Conservation (phyloP, 1,284 basidiomycete genomes). For the Moniliella sp. region DNA sequence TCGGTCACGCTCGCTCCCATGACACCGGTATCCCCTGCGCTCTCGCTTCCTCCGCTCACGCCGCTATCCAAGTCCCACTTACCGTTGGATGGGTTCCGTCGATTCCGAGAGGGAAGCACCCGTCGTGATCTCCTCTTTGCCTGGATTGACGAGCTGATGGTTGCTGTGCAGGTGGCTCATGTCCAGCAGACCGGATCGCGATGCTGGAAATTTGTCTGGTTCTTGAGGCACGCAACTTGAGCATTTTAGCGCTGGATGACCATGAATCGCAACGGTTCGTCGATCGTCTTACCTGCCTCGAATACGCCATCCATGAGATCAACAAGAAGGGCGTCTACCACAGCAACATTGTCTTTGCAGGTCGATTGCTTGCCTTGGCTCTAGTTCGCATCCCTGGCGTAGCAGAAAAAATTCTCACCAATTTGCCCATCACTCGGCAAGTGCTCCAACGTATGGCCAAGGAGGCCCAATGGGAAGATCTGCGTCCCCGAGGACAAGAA, state of each 20-base stretch:
- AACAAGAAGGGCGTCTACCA: conserved; percentile 31
- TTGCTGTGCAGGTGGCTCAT: conserved; percentile 23
- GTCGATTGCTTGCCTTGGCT: conserved; percentile 21
- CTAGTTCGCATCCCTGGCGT: conserved; percentile 23
- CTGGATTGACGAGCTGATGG: conserved; percentile 18
- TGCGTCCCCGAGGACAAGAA: conserved; percentile 8
- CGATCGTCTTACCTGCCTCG: conserved; percentile 18
- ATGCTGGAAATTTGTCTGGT: conserved; percentile 26
- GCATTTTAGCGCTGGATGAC: too few relatives aligned
- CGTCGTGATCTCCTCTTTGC: conserved; percentile 21
- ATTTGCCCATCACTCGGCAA: conserved; percentile 23
- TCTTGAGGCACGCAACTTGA: conserved; percentile 23
- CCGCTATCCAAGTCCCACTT: too few relatives aligned
- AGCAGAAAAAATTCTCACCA: conserved; percentile 21
- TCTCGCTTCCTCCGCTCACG: too few relatives aligned
- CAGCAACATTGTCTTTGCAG: conserved; percentile 26
- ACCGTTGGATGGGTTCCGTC: too few relatives aligned
- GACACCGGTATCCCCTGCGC: too few relatives aligned
- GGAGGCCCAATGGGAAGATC: conserved; percentile 18
- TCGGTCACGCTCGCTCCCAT: too few relatives aligned
- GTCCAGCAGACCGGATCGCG: conserved; percentile 25
- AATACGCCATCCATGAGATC: conserved; percentile 25
- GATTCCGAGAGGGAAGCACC: too few relatives aligned
- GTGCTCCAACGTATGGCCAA: conserved; percentile 18
- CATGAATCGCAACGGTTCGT: too few relatives aligned